These are phyloP conservation scores for Salicornia ramosissima DNA, from an alignment of 148 eudicot species.

Conservation along the genomic window DNA sequence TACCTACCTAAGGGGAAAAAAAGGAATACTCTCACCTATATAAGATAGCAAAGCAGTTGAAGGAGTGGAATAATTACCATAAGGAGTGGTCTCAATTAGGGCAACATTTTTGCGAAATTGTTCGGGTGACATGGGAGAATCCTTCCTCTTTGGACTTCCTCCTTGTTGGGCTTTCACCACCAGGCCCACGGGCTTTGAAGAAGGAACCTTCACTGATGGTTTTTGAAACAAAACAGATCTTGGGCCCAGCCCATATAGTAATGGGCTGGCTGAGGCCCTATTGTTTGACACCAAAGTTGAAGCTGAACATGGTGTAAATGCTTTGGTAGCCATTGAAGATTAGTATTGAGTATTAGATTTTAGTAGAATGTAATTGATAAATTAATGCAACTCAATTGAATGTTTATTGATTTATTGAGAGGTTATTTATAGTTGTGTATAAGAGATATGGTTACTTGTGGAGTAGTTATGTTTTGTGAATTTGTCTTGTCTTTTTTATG, in stretches of 20 bases:
- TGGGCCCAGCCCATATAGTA: not conserved
- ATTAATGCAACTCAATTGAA: not conserved
- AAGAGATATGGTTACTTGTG: not conserved
- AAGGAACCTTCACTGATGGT: not conserved
- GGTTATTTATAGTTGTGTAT: not conserved
- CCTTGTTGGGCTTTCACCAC: conserved; percentile 12
- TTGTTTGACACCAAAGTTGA: conserved; percentile 2
- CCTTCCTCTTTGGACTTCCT: not conserved
- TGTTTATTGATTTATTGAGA: not conserved
- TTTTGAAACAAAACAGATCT: not conserved
- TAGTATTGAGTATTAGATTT: not conserved
- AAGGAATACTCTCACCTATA: not conserved
- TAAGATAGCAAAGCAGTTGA: not conserved
- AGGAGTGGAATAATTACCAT: conserved; percentile 3
- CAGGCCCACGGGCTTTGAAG: conserved; percentile 3
- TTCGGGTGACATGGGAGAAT: not conserved
- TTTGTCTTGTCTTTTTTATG: not conserved
- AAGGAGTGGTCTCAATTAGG: conserved; percentile 5
- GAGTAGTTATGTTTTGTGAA: not conserved
- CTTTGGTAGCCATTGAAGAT: conserved; percentile 5
- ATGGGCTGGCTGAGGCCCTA: not conserved
- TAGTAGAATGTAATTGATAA: not conserved
- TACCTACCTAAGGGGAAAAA: not conserved
- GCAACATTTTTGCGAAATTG: conserved; percentile 9
- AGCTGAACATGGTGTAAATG: not conserved